Conservation (phyloP, 148 eudicot genomes). For the Polygonum aviculare region DNA sequence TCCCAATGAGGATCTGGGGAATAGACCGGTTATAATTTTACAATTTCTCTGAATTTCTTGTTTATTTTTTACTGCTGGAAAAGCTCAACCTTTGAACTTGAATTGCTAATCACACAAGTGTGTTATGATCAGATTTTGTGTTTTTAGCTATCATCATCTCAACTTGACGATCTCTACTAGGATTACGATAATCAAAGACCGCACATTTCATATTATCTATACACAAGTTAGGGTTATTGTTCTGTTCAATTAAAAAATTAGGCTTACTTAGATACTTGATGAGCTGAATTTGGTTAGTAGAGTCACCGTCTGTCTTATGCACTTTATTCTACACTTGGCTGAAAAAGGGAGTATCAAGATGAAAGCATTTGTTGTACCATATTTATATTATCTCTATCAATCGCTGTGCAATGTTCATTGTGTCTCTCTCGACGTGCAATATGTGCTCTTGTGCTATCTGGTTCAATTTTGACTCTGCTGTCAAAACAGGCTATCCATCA, state of each 20-base stretch:
- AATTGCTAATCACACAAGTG: neutral
- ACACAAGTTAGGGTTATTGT: too few relatives aligned
- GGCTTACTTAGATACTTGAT: too few relatives aligned
- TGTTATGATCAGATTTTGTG: neutral
- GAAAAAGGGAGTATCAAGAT: neutral
- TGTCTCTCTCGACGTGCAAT: neutral
- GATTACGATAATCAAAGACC: too few relatives aligned
- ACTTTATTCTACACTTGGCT: neutral
- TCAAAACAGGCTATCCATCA: neutral
- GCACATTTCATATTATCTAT: too few relatives aligned
- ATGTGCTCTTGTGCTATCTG: neutral
- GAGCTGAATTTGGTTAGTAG: too few relatives aligned
- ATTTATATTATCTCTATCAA: neutral
- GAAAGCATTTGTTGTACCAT: neutral
- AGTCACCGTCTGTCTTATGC: too few relatives aligned
- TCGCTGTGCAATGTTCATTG: neutral
- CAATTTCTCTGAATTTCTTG: neutral
- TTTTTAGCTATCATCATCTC: neutral
- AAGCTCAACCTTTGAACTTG: neutral
- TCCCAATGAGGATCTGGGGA: conserved; percentile 4
- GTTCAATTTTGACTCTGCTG: neutral
- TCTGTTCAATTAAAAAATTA: too few relatives aligned
- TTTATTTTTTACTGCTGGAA: neutral
- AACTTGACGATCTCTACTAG: too few relatives aligned
- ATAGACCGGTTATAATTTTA: neutral